Percentiles rank a stretch among this genome's conserved stretches.
These are phyloP conservation scores for Friedmanniomyces endolithicus DNA, from an alignment of 495 filamentous ascomycete genomes.

Conservation along the genomic window DNA sequence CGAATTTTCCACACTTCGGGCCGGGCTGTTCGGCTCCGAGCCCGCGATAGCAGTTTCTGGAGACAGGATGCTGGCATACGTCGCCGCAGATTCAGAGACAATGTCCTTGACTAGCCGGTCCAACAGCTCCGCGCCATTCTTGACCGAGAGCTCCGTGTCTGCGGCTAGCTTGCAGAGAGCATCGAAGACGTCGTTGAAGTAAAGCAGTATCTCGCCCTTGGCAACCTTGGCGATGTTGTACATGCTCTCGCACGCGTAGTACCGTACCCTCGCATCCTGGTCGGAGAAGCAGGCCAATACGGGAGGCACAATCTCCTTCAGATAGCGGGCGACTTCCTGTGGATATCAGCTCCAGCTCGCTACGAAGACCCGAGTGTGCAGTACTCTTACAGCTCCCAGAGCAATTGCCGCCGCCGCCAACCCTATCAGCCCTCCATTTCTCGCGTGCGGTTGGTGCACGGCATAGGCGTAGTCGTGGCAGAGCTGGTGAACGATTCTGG, in stretches of 20 bases:
- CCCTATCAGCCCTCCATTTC: constrained; percentile 94
- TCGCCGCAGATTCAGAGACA: constrained; percentile 88
- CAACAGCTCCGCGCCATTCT: constrained; percentile 93
- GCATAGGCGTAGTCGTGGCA: constrained; percentile 97
- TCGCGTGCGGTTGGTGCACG: constrained; percentile 90
- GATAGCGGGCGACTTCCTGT: constrained; percentile 73
- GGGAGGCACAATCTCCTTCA: constrained; percentile 87
- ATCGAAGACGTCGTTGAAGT: constrained; percentile 98
- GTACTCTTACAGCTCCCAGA: constrained; percentile 61
- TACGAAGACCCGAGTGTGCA: constrained; percentile 13
- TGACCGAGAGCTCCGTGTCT: constrained; percentile 91
- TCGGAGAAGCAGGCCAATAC: constrained; percentile 98
- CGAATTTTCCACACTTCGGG: constrained; percentile 39
- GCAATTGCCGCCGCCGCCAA: constrained; percentile 94
- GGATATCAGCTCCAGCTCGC: constrained; percentile 14
- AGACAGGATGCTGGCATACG: constrained; percentile 75
- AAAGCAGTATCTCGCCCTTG: constrained; percentile 89
- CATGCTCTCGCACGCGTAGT: constrained; percentile 99
- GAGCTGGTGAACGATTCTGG: constrained; percentile 83
- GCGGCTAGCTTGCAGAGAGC: constrained; percentile 94
- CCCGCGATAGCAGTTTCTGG: constrained; percentile 41
- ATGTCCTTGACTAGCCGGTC: constrained; percentile 97
- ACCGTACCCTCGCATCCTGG: constrained; percentile 93
- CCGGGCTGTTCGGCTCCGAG: constrained; percentile 11
- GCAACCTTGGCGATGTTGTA: constrained; percentile 99